phyloP scores from a whole-genome alignment of 768 basidiomycete species.

The Suillus sp. region DNA sequence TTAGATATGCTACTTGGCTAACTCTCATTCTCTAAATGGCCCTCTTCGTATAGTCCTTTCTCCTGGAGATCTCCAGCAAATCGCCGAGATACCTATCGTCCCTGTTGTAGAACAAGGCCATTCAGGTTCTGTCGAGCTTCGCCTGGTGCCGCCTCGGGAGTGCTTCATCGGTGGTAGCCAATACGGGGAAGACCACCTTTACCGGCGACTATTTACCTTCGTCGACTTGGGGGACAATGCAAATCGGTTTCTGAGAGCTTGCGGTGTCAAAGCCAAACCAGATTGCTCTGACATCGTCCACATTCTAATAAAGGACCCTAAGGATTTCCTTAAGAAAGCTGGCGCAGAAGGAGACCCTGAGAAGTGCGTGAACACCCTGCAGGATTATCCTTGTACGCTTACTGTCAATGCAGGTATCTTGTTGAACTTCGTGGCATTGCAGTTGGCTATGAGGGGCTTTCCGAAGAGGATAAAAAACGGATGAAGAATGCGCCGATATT shows the following conservation, averaged over 20 bases:
- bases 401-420: constrained; percentile 59
- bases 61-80: constrained; percentile 46
- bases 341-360: constrained; percentile 46
- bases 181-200: constrained; percentile 48
- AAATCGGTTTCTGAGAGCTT: constrained; percentile 77
- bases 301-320: constrained; percentile 65
- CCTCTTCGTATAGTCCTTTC: constrained; percentile 51
- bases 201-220: constrained; percentile 77
- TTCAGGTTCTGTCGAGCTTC: constrained; percentile 11
- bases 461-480: constrained; percentile 36
- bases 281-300: constrained; percentile 74
- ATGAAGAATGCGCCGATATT: constrained; percentile 73
- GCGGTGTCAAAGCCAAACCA: constrained; percentile 84
- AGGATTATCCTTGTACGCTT: constrained; percentile 2
- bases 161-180: constrained; percentile 56
- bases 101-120: constrained; percentile 42
- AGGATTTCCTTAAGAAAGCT: constrained; percentile 64
- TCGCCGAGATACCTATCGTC: constrained; percentile 63
- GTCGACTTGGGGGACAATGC: constrained; percentile 79
- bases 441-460: constrained; percentile 58
- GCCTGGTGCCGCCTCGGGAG: constrained; percentile 55
- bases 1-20: constrained; percentile 21
- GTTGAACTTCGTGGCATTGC: constrained; percentile 80
- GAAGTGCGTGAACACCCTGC: constrained; percentile 45
- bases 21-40: constrained; percentile 6